These are phyloP conservation scores for Magnusiomyces ingens DNA, from an alignment of 1,139 yeast genomes.

Conservation along the genomic window DNA sequence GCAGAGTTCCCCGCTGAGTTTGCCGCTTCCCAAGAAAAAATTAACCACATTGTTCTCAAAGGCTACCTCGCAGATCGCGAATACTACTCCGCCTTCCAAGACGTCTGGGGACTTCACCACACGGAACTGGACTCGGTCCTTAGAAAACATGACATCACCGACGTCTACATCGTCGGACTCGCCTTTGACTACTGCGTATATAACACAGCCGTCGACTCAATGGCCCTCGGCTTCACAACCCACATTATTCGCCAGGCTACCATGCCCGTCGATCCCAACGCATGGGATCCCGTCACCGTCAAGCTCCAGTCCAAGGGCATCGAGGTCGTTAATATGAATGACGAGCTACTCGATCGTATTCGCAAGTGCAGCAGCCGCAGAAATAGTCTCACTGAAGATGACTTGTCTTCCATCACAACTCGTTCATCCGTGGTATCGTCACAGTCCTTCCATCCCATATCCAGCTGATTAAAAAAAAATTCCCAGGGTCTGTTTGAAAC, in stretches of 20 bases:
- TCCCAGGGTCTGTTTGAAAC: neutral
- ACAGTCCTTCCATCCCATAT: too few species aligned
- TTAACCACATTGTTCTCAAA: constrained; percentile 46
- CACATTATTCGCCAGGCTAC: constrained; percentile 52
- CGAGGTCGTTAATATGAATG: constrained; percentile 5
- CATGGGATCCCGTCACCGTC: constrained; percentile 5
- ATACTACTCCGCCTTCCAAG: constrained; percentile 84
- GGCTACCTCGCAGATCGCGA: constrained; percentile 70
- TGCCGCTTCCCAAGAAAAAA: constrained; percentile 11
- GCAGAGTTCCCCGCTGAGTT: constrained; percentile 53
- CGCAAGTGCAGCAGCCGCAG: neutral
- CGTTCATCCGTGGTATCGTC: too few species aligned
- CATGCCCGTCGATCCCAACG: constrained; percentile 41
- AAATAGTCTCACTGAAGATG: too few species aligned
- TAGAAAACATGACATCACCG: constrained; percentile 40
- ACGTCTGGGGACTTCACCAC: constrained; percentile 63
- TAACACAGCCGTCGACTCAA: constrained; percentile 66
- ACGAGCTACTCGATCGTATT: neutral
- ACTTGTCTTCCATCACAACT: too few species aligned
- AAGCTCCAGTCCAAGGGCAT: constrained; percentile 11
- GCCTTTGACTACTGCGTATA: constrained; percentile 85
- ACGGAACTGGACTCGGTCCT: constrained; percentile 58
- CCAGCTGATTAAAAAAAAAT: neutral
- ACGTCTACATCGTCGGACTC: constrained; percentile 70
- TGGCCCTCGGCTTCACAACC: constrained; percentile 54